Percentiles rank a stretch among this genome's conserved stretches.
These are phyloP conservation scores for Sporisorium exsertum DNA, from an alignment of 1,284 basidiomycete genomes.

Conservation along the genomic window DNA sequence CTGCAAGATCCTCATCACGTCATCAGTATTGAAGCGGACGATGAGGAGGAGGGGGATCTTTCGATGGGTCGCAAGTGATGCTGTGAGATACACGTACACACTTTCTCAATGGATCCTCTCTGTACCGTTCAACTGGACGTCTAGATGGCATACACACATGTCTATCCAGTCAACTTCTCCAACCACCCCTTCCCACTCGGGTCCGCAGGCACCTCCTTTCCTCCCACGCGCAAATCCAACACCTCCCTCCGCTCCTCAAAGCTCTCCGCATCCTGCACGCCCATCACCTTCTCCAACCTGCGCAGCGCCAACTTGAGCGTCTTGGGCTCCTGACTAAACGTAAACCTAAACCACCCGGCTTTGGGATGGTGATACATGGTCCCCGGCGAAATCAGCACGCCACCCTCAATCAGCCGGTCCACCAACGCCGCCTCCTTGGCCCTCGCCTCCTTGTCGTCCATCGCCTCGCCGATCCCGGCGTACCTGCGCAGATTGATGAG, in stretches of 20 bases:
- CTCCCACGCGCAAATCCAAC: slow-evolving; percentile 9
- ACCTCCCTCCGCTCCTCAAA: slow-evolving; percentile 14
- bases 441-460: slow-evolving; percentile 4
- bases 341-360: slow-evolving; percentile 53
- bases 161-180: slow-evolving; percentile 7
- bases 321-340: slow-evolving; percentile 46
- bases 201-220: background rate
- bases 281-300: slow-evolving; percentile 40
- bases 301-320: slow-evolving; percentile 46
- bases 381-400: slow-evolving; percentile 53
- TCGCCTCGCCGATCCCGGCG: slow-evolving; percentile 2
- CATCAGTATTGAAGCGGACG: slow-evolving; percentile 47
- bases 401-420: slow-evolving; percentile 26
- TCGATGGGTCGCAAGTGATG: slow-evolving; percentile 17
- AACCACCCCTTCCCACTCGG: slow-evolving; percentile 12
- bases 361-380: slow-evolving; percentile 52
- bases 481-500: slow-evolving; percentile 37
- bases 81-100: background rate
- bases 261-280: slow-evolving; percentile 19
- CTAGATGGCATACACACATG: background rate
- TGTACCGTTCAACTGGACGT: background rate
- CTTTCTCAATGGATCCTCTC: background rate
- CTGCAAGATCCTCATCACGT: slow-evolving; percentile 35
- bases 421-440: slow-evolving; percentile 36
- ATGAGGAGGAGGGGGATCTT: slow-evolving; percentile 46